These are phyloP conservation scores for Diaporthe capsici DNA, from an alignment of 2,329 filamentous ascomycete species.

Conservation along the genomic window DNA sequence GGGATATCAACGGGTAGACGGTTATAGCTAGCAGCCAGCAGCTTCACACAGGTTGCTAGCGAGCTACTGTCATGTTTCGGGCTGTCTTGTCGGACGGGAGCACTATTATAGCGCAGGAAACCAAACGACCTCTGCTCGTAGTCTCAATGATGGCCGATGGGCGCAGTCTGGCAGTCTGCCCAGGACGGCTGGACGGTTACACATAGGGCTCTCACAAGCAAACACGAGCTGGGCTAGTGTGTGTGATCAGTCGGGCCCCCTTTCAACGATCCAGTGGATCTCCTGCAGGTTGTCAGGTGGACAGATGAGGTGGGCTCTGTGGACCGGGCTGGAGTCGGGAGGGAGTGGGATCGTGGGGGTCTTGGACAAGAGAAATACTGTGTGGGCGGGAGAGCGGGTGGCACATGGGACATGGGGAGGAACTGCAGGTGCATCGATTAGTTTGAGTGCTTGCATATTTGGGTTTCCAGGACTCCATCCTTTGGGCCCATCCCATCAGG, in stretches of 20 bases:
- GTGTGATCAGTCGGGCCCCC: not conserved
- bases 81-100: constrained; percentile 2
- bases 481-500: constrained; percentile 7
- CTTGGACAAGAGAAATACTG: not conserved
- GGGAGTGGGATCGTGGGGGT: constrained; percentile 27
- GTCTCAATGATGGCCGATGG: not conserved
- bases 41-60: not conserved
- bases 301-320: constrained; percentile 17
- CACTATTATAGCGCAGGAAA: constrained; percentile 20
- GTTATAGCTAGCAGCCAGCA: not conserved
- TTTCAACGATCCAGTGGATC: constrained; percentile 23
- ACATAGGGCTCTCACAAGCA: not conserved
- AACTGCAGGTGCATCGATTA: constrained; percentile 23
- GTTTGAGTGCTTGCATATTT: constrained; percentile 25
- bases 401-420: not conserved
- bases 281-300: constrained; percentile 31
- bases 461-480: constrained; percentile 5
- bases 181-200: constrained; percentile 11
- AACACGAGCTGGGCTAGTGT: not conserved
- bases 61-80: not conserved
- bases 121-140: not conserved
- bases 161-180: constrained; percentile 6
- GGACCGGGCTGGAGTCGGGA: not conserved
- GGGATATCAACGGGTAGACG: not conserved
- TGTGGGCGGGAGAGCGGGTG: not conserved